These are phyloP conservation scores for Wickerhamiella domercqiae DNA, from an alignment of 805 yeast species.

Conservation along the genomic window DNA sequence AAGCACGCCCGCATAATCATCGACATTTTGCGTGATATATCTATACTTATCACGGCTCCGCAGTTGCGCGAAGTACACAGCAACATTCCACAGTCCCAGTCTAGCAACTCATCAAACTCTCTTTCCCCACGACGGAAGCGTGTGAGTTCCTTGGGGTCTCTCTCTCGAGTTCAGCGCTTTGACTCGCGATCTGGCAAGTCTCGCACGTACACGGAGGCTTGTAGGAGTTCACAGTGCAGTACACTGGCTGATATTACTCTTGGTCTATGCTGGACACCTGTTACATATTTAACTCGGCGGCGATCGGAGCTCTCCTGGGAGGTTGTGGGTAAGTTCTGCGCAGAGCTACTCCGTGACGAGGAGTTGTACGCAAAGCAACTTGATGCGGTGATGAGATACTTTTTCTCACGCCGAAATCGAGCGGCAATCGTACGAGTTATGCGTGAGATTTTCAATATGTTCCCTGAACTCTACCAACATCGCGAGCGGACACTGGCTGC, in stretches of 20 bases:
- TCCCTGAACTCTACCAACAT: slow-evolving; percentile 17
- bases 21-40: not conserved
- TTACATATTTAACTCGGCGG: not conserved
- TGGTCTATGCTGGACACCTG: too few species aligned
- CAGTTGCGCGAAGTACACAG: too few species aligned
- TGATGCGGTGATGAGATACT: slow-evolving; percentile 2
- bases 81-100: too few species aligned
- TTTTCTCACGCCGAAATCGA: not conserved
- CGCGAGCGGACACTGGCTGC: slow-evolving; percentile 7
- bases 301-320: not conserved
- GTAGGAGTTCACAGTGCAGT: too few species aligned
- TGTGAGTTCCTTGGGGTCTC: too few species aligned
- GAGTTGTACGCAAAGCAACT: slow-evolving; percentile 2
- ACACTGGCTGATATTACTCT: not conserved
- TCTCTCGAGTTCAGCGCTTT: too few species aligned
- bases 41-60: not conserved
- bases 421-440: not conserved
- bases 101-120: too few species aligned
- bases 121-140: too few species aligned
- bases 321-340: not conserved
- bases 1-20: not conserved
- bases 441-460: slow-evolving; percentile 8
- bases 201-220: too few species aligned
- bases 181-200: too few species aligned
- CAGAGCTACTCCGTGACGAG: not conserved